Evolutionary conservation across 257 asterid genomes (phyloP), one percentile per base, ranked within the genome.

Genomic region (Rubia yunnanensis): DNA sequence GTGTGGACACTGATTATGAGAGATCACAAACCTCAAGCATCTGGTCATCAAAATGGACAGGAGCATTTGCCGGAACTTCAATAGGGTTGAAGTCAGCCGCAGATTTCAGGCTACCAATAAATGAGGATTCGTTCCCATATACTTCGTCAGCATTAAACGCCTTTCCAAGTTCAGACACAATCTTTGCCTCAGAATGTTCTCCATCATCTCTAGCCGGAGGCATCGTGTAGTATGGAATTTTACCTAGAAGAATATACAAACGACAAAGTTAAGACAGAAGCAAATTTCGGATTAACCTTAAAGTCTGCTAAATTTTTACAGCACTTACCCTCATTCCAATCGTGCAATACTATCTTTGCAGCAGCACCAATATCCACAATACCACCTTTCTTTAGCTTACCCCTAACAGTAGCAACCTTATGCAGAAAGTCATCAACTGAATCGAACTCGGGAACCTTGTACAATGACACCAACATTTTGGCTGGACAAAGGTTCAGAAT

Each of bases 41-140:
- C 55, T 31, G 66, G 74, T 81, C 73, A 48, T 86, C 95, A 66
- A 94, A 94, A 66, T 80, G 81, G 67, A 88, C 41, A 27, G 99
- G 95, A 60, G 60, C 15, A 67, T 71, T 90, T 48, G 96, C 61
- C 17, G 96, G 94, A 41, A 90, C 92, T 84, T 86, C 92, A 54
- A 86, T 86, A 44, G 94, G 84, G 71, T 77, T 80, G 70, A 90
- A 88, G 57, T 94, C 96, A 65, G 69, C 65, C 20, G 81, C 83
- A n/a, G 96, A 90, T 84, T 94, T 94, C 76, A 90, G 86, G 81
- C 99, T 88, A 56, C 99, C 97, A 63, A 94, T 94, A 71, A 83
- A 83, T n/a, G 96, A 78, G 44, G 95, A 76, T 77, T 94, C 97
- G n/a, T 68, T 72, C 18, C 90, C 89, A 78, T 90, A 94, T 66